Conservation (phyloP, 306 rosid genomes). For the Lupinus albus region DNA sequence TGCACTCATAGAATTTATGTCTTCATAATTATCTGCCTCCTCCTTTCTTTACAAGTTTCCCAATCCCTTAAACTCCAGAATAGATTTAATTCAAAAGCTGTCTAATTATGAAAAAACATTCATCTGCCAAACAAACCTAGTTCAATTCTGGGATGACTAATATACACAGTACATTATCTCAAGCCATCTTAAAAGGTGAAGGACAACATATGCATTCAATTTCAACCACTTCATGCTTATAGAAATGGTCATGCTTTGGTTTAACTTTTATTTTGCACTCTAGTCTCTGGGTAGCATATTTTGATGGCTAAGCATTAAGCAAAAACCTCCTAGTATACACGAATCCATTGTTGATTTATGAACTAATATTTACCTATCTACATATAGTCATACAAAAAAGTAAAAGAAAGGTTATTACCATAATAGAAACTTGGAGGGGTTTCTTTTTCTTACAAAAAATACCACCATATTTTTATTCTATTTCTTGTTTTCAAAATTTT, state of each 20-base stretch:
- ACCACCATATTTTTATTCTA: not conserved
- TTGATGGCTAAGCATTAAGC: not conserved
- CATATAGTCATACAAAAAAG: not conserved
- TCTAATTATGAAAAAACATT: not conserved
- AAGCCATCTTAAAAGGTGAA: not conserved
- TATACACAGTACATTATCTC: not conserved
- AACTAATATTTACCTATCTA: not conserved
- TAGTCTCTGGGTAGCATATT: not conserved
- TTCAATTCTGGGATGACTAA: slow-evolving; percentile 5
- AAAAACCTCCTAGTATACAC: slow-evolving; percentile 2
- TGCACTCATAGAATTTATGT: not conserved
- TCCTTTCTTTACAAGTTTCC: not conserved
- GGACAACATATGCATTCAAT: not conserved
- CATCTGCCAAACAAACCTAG: slow-evolving; percentile 15
- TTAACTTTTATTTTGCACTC: not conserved
- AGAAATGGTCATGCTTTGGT: not conserved
- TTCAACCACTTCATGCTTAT: slow-evolving; percentile 1
- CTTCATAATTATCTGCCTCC: not conserved
- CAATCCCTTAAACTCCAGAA: not conserved
- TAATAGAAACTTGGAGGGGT: not conserved
- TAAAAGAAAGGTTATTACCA: not conserved
- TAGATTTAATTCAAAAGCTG: slow-evolving; percentile 8
- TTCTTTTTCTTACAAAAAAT: not conserved
- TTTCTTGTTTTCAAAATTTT: not conserved
- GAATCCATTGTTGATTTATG: not conserved